These are phyloP conservation scores for Pseudogymnoascus sp. DNA, from an alignment of 2,329 filamentous ascomycete genomes.

Conservation along the genomic window DNA sequence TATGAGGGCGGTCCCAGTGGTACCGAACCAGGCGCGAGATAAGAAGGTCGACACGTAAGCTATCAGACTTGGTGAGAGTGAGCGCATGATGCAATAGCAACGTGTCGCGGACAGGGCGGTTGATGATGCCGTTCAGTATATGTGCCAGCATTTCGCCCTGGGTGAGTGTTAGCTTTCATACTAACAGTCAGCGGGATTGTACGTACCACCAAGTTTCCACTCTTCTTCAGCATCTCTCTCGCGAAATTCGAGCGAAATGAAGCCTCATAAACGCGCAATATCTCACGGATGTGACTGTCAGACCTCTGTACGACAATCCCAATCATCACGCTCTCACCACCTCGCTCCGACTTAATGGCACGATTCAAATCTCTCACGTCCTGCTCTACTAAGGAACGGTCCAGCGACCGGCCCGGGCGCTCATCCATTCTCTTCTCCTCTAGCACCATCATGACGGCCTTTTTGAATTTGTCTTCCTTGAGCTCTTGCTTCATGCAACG, in stretches of 20 bases:
- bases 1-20: slow-evolving; percentile 85
- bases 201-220: slow-evolving; percentile 85
- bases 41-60: slow-evolving; percentile 73
- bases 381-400: slow-evolving; percentile 49
- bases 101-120: slow-evolving; percentile 87
- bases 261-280: slow-evolving; percentile 69
- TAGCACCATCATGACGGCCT: slow-evolving; percentile 73
- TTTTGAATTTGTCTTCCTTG: slow-evolving; percentile 93
- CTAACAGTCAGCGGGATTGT: neutral
- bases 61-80: slow-evolving; percentile 57
- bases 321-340: slow-evolving; percentile 84
- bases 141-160: slow-evolving; percentile 92
- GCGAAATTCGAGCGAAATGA: slow-evolving; percentile 76
- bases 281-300: slow-evolving; percentile 73
- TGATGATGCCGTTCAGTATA: slow-evolving; percentile 94
- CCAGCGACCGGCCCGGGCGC: slow-evolving; percentile 17
- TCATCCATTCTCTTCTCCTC: slow-evolving; percentile 83
- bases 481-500: slow-evolving; percentile 89
- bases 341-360: slow-evolving; percentile 64
- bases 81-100: slow-evolving; percentile 87
- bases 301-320: slow-evolving; percentile 73
- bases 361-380: slow-evolving; percentile 67
- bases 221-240: slow-evolving; percentile 78
- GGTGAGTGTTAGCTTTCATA: neutral
- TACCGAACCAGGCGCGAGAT: slow-evolving; percentile 81